Base-by-base conservation (phyloP, 768 basidiomycete genomes). In the Pleurotus tuoliensis region DNA sequence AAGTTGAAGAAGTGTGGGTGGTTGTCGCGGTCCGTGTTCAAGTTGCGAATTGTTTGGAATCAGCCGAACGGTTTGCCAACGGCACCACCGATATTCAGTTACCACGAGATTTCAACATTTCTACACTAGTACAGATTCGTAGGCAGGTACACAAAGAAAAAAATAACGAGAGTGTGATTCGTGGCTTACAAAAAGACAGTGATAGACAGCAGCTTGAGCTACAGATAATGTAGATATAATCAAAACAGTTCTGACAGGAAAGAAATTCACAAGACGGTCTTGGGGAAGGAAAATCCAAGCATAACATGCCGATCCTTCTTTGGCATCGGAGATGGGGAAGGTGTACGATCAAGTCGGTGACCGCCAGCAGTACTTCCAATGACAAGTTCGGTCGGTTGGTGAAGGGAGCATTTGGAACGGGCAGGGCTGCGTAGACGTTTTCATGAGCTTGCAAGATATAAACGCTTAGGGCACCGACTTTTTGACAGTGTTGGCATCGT, bases 241-340 rank as follows among this genome's bases (percentile, higher is more conserved):
- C 39, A 38, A 8, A 46, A 41, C n/a, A 18, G 27, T 22, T 24
- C 30, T 54, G 48, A 50, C 30, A 59, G 25, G 43, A 24, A 22
- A 63, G 16, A 39, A 53, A 58, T 45, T 63, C 53, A 60, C 25
- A 58, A 56, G 24, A 60, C 48, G 22, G 56, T 61, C 53, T 58
- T 60, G 5, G 61, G 59, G 57, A 72, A 71, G 11, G 69, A 71
- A 44, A 66, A 27, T n/a, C 69, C 72, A 52, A 66, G 65, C n/a
- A 72, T 37, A 18, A 60, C 56, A 58, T 67, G 62, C 20, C 66
- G 63, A 61, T 72, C 69, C n/a, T 60, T 56, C 4, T n/a, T n/a
- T 18, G 43, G 56, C 15, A 63, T 57, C 12, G 59, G 51, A 11
- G 51, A 39, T 11, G 24, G 24, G 9, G 38, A 25, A 25, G 24